Conservation (phyloP, 768 basidiomycete genomes). For the Suillus americanus region DNA sequence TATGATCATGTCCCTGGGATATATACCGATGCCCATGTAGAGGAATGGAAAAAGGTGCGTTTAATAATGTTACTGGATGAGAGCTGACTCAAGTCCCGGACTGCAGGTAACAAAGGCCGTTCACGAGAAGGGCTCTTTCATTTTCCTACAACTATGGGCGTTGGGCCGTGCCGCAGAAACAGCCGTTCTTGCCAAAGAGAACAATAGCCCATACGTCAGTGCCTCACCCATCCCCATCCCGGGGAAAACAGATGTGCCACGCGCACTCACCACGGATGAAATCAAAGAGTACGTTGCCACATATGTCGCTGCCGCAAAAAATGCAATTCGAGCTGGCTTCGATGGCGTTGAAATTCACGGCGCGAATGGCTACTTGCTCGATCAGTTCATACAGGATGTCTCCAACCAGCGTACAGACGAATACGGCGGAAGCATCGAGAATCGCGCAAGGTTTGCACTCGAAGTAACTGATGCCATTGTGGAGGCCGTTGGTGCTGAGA, state of each 20-base stretch:
- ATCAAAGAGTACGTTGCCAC: slow-evolving; percentile 32
- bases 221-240: slow-evolving; percentile 31
- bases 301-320: slow-evolving; percentile 33
- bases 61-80: neutral
- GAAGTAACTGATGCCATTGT: slow-evolving; percentile 54
- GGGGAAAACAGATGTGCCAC: slow-evolving; percentile 14
- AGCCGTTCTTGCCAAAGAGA: slow-evolving; percentile 33
- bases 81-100: neutral
- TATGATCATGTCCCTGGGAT: slow-evolving; percentile 56
- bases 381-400: slow-evolving; percentile 61
- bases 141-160: slow-evolving; percentile 53
- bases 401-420: slow-evolving; percentile 59
- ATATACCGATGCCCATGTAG: slow-evolving; percentile 58
- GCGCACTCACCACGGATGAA: slow-evolving; percentile 27
- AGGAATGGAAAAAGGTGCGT: slow-evolving; percentile 46
- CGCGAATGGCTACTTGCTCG: slow-evolving; percentile 47
- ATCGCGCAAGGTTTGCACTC: slow-evolving; percentile 54
- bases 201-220: slow-evolving; percentile 31
- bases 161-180: slow-evolving; percentile 44
- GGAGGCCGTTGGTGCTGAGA: slow-evolving; percentile 51
- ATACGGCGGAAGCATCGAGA: slow-evolving; percentile 69
- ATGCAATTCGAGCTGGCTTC: slow-evolving; percentile 41
- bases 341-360: slow-evolving; percentile 47
- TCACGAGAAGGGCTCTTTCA: slow-evolving; percentile 50
- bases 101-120: slow-evolving; percentile 56